These are phyloP conservation scores for Linnemannia elongata DNA, from an alignment of 192 early-diverging fungal genomes.

Conservation along the genomic window DNA sequence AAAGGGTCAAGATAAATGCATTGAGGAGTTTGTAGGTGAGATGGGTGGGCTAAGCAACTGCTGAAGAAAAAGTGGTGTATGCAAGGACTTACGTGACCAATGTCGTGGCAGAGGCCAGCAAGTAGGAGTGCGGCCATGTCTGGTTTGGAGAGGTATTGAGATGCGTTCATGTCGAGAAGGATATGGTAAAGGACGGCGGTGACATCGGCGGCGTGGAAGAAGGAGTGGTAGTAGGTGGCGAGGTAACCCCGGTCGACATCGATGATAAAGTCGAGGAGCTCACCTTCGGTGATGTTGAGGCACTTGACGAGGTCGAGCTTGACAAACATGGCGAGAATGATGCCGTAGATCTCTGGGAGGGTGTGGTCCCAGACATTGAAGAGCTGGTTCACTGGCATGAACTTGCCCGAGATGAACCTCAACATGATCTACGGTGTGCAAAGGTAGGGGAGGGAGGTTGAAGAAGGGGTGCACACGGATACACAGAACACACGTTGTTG, in stretches of 20 bases:
- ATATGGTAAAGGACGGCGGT: conserved; percentile 86
- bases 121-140: conserved; percentile 86
- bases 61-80: background rate
- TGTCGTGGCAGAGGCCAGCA: conserved; percentile 92
- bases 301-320: conserved; percentile 72
- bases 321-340: conserved; percentile 84
- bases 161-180: conserved; percentile 76
- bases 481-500: background rate
- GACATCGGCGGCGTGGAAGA: conserved; percentile 93
- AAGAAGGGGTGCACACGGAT: background rate
- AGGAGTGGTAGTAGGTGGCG: conserved; percentile 93
- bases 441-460: background rate
- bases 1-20: background rate
- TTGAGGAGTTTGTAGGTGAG: background rate
- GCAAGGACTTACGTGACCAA: conserved; percentile 77
- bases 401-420: conserved; percentile 60
- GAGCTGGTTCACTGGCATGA: conserved; percentile 49
- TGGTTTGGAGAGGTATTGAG: conserved; percentile 73
- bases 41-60: background rate
- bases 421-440: conserved; percentile 60
- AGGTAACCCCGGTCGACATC: conserved; percentile 87
- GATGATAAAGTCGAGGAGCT: conserved; percentile 87
- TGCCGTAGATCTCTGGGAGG: conserved; percentile 85
- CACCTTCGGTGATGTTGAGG: conserved; percentile 69
- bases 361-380: conserved; percentile 78